These are phyloP conservation scores for Tremella mesenterica DNA, from an alignment of 768 basidiomycete species.

Conservation along the genomic window DNA sequence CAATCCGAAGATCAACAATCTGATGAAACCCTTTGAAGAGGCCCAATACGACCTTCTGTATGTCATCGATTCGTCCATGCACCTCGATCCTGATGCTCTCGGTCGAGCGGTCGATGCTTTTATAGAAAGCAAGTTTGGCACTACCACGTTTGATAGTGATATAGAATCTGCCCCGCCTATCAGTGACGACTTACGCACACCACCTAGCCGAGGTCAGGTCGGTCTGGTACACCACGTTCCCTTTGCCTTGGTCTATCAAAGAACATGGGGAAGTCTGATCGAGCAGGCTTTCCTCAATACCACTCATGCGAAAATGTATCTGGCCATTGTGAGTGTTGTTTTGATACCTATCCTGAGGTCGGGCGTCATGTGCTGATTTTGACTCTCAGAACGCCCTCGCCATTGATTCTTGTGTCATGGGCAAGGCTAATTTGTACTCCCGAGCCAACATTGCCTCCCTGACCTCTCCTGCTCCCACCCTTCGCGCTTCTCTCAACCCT, in stretches of 20 bases:
- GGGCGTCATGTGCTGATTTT: too few relatives aligned
- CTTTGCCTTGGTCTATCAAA: constrained; percentile 64
- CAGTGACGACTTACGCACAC: constrained; percentile 15
- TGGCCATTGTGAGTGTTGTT: constrained; percentile 65
- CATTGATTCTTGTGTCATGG: constrained; percentile 89
- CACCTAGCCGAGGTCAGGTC: constrained; percentile 46
- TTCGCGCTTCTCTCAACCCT: constrained; percentile 29
- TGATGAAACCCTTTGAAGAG: constrained; percentile 69
- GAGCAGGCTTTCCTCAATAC: constrained; percentile 95
- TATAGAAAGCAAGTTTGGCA: constrained; percentile 2
- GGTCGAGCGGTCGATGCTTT: constrained; percentile 77
- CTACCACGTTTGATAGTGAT: constrained; percentile 16
- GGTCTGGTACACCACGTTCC: constrained; percentile 94
- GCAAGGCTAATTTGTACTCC: constrained; percentile 90
- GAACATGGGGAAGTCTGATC: constrained; percentile 64
- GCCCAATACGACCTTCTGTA: constrained; percentile 85
- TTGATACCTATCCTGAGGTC: too few relatives aligned
- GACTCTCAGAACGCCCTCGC: constrained; percentile 60
- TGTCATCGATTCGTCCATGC: constrained; percentile 94
- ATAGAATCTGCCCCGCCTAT: constrained; percentile 27
- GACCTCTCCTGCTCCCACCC: constrained; percentile 32
- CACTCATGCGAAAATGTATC: constrained; percentile 96
- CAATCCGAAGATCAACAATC: constrained; percentile 97
- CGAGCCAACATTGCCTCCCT: constrained; percentile 68
- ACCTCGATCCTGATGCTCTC: constrained; percentile 66